Evolutionary conservation across 495 filamentous ascomycete species (phyloP), one percentile per base, ranked within the genome.

Genomic region (Aspergillus cavernicola): DNA sequence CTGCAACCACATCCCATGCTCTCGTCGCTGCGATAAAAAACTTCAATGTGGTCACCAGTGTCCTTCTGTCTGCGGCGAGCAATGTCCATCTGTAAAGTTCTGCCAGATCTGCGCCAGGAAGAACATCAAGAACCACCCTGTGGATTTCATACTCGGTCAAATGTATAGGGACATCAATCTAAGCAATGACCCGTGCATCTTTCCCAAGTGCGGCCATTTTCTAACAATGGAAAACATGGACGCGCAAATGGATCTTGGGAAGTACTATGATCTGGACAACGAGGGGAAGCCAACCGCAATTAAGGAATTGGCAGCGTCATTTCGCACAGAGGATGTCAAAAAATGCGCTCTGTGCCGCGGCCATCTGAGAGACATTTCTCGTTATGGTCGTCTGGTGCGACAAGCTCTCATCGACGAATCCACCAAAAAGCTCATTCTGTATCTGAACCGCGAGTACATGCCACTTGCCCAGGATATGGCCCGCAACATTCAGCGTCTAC

Each of bases 361-460:
- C 0, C 76, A 84, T 2, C 67, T 91, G 19, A 70, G 83, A 19
- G 74, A 79, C 40, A 75, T 90, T 46, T 66, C 83, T 4, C 69
- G 87, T 9, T 91, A 92, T 59, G 80, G 83, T 18, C 75, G 85
- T n/a, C 78, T 91, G 7, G 76, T 87, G 19, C 76, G 80, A 26
- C 76, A 81, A 5, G 86, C 78, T 6, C 63, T 81, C 38, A 67
- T 91, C 2, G 83, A 90, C 45, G 83, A 88, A 58, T 71, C 80
- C 0, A 85, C 83, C 0, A 88, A 86, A 64, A 85, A 82, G 51
- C 84, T 90, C 58, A 78, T 83, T 26, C 50, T 76, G 6, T 75
- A 66, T 47, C 61, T 79, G 4, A 80, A 83, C 35, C 58, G 60
- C 2, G 54, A 70, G 36, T 83, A 80, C 58, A 53, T 78, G 20